Percentiles rank a stretch among this genome's conserved stretches.
phyloP scores from a whole-genome alignment of 495 filamentous ascomycete genomes.

The Penicillium manginii region DNA sequence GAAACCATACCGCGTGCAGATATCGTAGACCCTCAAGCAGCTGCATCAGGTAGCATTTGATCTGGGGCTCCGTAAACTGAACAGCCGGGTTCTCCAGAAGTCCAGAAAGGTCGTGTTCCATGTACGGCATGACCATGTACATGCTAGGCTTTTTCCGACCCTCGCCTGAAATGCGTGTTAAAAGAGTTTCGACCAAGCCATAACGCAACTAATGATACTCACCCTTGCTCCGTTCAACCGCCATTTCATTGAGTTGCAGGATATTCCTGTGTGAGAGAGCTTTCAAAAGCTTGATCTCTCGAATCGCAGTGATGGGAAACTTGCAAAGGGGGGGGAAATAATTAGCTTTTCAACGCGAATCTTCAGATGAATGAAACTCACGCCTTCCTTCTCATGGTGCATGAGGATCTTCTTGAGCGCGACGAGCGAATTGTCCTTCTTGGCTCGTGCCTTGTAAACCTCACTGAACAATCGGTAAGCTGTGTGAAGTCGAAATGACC shows the following conservation, averaged over 20 bases:
- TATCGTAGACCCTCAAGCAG: constrained; percentile 88
- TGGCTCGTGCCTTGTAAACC: constrained; percentile 86
- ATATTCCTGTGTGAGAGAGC: constrained; percentile 89
- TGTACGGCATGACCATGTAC: constrained; percentile 99
- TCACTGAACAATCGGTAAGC: constrained; percentile 58
- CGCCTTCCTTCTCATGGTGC: constrained; percentile 96
- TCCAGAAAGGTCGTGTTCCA: constrained; percentile 97
- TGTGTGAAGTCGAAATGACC: neutral
- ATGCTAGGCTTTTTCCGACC: constrained; percentile 84
- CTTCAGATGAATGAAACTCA: constrained; percentile 39
- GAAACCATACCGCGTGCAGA: constrained; percentile 69
- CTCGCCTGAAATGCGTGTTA: constrained; percentile 53
- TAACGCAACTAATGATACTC: constrained; percentile 17
- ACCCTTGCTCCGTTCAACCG: constrained; percentile 79
- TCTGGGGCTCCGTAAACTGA: constrained; percentile 81
- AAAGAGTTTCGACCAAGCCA: neutral
- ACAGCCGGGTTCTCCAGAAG: constrained; percentile 93
- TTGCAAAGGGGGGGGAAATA: constrained; percentile 30
- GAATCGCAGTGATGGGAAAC: constrained; percentile 95
- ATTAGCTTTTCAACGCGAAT: no score
- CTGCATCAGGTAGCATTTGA: constrained; percentile 98
- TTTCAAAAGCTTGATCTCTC: constrained; percentile 97
- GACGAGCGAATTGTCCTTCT: constrained; percentile 69
- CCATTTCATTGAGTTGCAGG: constrained; percentile 90
- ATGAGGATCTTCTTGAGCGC: constrained; percentile 96